Base-by-base conservation (phyloP, 169 alveolate species). In the Fabrea salina region DNA sequence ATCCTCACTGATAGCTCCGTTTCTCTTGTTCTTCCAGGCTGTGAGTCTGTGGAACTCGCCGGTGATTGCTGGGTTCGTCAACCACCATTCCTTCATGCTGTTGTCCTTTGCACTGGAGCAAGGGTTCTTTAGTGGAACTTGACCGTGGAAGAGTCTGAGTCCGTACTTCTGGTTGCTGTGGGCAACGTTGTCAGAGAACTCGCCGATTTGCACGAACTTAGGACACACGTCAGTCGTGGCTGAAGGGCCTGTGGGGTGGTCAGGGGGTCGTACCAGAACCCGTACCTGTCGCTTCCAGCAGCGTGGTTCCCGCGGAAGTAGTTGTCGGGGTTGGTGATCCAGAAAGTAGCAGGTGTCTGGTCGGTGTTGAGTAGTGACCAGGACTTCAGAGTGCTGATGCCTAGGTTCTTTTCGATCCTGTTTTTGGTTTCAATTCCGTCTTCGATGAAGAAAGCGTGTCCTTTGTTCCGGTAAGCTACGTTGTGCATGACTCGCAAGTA, bases 371-470 rank as follows among this genome's bases (percentile, higher is more conserved):
- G 85, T 57, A 91, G 81, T 35, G 88, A 75, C 83, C 77, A 82
- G 4, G 86, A 75, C 35, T 50, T 35, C 27, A 41, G 41, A n/a
- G 86, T 64, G 40, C 78, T 44, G 16, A 82, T 76, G 3, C 83
- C 91, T 39, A 85, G 40, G 41, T 91, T 91, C 19, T 82, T 77
- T 57, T 74, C 80, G 11, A 90, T 33, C 4, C 77, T 47, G 64
- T 91, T 87, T 33, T 86, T 80, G 0, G 87, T 88, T 64, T 91
- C 96, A 66, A 75, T 84, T 30, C 89, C 96, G 74, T 91, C 96
- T 79, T 91, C 96, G 19, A 91, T 71, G 79, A 91, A 91, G 80
- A 86, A 79, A 2, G 93, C 79, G 67, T 91, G 96, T 30, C 96
- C 96, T 76, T 77, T 82, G 27, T 80, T 80, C 32, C 82, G 54